These are phyloP conservation scores for Fusarium sp. DNA, from an alignment of 2,329 filamentous ascomycete species.

Conservation along the genomic window DNA sequence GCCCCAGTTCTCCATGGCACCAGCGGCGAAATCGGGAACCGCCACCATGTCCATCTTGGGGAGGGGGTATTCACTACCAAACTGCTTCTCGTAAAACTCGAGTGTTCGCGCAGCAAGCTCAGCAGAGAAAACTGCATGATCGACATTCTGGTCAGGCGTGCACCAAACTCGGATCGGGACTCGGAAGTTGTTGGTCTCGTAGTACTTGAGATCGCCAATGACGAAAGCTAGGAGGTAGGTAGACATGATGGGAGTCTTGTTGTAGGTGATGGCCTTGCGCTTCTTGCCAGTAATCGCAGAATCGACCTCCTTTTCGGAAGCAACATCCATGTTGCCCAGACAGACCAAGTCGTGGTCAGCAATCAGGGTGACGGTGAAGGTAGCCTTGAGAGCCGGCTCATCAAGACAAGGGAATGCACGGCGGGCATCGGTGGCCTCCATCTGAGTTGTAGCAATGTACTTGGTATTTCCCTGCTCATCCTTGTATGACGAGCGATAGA, in stretches of 20 bases:
- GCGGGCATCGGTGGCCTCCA: conserved; percentile 94
- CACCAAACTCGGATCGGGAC: conserved; percentile 94
- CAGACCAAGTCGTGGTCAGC: conserved; percentile 91
- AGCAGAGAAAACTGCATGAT: conserved; percentile 89
- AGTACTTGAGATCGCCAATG: conserved; percentile 90
- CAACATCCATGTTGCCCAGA: conserved; percentile 96
- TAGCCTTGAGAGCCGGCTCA: conserved; percentile 91
- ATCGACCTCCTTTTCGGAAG: conserved; percentile 75
- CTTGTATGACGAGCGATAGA: conserved; percentile 96
- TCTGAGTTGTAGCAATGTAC: conserved; percentile 89
- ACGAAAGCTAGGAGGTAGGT: conserved; percentile 96
- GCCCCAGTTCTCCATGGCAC: conserved; percentile 99
- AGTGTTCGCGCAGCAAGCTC: conserved; percentile 89
- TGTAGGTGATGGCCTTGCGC: conserved; percentile 90
- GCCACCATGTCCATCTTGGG: conserved; percentile 64
- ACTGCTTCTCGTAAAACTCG: conserved; percentile 94
- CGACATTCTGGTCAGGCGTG: conserved; percentile 86
- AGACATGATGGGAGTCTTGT: conserved; percentile 91
- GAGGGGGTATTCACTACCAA: conserved; percentile 75
- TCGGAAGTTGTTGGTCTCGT: conserved; percentile 90
- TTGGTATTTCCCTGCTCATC: conserved; percentile 77
- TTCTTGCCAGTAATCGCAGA: conserved; percentile 65
- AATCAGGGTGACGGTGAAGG: conserved; percentile 88
- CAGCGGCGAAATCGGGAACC: conserved; percentile 93
- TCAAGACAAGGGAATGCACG: conserved; percentile 96